Evolutionary conservation across 1,139 yeast genomes (phyloP).

Genomic region (Geotrichum bryndzae): DNA sequence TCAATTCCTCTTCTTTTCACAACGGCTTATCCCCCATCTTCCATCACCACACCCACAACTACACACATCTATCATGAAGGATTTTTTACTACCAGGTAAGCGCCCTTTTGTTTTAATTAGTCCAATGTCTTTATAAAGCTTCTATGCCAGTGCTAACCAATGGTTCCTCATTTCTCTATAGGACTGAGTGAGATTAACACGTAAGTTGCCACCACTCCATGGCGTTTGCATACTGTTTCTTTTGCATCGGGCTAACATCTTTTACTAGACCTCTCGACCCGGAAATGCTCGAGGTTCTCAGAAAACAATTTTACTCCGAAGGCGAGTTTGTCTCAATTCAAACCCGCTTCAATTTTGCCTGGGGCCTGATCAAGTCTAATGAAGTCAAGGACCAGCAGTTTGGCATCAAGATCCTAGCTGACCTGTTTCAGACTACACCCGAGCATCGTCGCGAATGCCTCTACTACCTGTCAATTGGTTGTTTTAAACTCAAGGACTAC

Average conservation of each 20-base stretch:
- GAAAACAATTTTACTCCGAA: constrained; percentile 74
- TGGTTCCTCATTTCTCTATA: constrained; percentile 3
- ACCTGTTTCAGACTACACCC: constrained; percentile 62
- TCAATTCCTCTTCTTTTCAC: not conserved
- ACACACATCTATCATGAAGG: constrained; percentile 8
- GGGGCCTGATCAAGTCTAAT: constrained; percentile 83
- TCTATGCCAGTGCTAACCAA: not conserved
- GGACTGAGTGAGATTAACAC: constrained; percentile 34
- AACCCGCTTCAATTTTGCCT: constrained; percentile 86
- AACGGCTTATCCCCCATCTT: not conserved
- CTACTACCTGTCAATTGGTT: constrained; percentile 82
- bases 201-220: constrained; percentile 24
- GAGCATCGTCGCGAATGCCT: constrained; percentile 82
- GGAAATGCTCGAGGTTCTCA: constrained; percentile 68
- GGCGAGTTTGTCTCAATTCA: constrained; percentile 75
- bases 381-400: constrained; percentile 58
- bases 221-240: not conserved
- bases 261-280: constrained; percentile 56
- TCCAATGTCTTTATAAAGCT: not conserved
- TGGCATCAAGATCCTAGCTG: constrained; percentile 70
- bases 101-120: not conserved
- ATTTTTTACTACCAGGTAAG: constrained; percentile 19
- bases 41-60: not conserved
- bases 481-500: constrained; percentile 83
- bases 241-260: constrained; percentile 24